Conservation (phyloP, 2,329 filamentous ascomycete genomes). For the Colletotrichum euphorbiae region DNA sequence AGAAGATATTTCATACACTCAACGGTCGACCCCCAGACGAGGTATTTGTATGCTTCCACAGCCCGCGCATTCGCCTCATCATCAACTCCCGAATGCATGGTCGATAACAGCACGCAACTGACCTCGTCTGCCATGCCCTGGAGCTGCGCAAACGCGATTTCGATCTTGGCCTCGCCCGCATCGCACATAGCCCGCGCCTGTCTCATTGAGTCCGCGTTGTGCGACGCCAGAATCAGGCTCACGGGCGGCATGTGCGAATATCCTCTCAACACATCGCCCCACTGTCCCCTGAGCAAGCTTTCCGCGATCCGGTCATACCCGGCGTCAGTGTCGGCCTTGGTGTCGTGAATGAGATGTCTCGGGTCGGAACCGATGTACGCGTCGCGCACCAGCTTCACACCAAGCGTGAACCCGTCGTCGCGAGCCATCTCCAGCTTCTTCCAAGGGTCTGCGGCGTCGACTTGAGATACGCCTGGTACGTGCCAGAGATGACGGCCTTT, state of each 20-base stretch:
- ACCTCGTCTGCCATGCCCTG: slow-evolving; percentile 91
- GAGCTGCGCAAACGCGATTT: slow-evolving; percentile 51
- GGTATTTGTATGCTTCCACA: slow-evolving; percentile 69
- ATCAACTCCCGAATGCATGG: neutral
- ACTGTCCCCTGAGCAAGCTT: slow-evolving; percentile 73
- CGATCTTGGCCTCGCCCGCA: slow-evolving; percentile 54
- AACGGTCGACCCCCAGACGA: slow-evolving; percentile 76
- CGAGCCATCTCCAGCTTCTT: slow-evolving; percentile 68
- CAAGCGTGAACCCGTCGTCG: slow-evolving; percentile 72
- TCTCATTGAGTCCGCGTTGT: slow-evolving; percentile 80
- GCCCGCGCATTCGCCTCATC: neutral
- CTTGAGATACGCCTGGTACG: slow-evolving; percentile 83
- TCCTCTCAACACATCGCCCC: slow-evolving; percentile 54
- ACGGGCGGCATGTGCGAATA: slow-evolving; percentile 65
- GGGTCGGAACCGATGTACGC: slow-evolving; percentile 80
- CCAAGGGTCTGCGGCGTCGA: slow-evolving; percentile 67
- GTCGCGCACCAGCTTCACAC: slow-evolving; percentile 81
- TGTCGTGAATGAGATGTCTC: slow-evolving; percentile 76
- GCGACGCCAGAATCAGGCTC: slow-evolving; percentile 80
- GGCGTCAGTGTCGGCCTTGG: slow-evolving; percentile 76
- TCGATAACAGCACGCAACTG: slow-evolving; percentile 69
- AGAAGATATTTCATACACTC: slow-evolving; percentile 91
- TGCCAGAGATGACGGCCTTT: slow-evolving; percentile 80
- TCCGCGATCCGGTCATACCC: slow-evolving; percentile 80
- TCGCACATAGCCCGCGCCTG: slow-evolving; percentile 65